These are phyloP conservation scores for Taiozyma sp. DNA, from an alignment of 1,139 yeast species.

Conservation along the genomic window DNA sequence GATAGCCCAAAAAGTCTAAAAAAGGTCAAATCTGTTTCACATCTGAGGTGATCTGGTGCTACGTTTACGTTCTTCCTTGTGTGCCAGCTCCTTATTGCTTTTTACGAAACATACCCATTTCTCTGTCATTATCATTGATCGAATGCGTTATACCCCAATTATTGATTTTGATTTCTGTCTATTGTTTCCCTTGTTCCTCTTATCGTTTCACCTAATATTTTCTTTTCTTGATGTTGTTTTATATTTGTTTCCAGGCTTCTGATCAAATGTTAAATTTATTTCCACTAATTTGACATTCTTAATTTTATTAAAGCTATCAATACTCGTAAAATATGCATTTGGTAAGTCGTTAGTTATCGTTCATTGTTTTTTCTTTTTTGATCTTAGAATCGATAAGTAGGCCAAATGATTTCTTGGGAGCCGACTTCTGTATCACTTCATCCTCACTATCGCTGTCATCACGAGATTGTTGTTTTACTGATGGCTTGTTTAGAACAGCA, in stretches of 20 bases:
- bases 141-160: background rate
- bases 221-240: background rate
- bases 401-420: conserved; percentile 19
- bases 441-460: conserved; percentile 20
- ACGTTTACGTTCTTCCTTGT: background rate
- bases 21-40: conserved; percentile 3
- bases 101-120: background rate
- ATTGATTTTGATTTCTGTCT: background rate
- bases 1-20: background rate
- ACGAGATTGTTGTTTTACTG: background rate
- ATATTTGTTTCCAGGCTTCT: background rate
- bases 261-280: background rate
- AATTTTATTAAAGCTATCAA: too few relatives aligned
- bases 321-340: too few relatives aligned
- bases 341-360: background rate
- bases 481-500: background rate
- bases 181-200: background rate
- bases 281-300: background rate
- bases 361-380: conserved; percentile 8
- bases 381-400: conserved; percentile 20
- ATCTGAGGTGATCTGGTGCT: conserved; percentile 2
- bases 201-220: background rate
- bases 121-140: background rate
- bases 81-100: background rate
- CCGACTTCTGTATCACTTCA: conserved; percentile 12